These are phyloP conservation scores for Sutorius australiensis DNA, from an alignment of 768 basidiomycete species.

Conservation along the genomic window DNA sequence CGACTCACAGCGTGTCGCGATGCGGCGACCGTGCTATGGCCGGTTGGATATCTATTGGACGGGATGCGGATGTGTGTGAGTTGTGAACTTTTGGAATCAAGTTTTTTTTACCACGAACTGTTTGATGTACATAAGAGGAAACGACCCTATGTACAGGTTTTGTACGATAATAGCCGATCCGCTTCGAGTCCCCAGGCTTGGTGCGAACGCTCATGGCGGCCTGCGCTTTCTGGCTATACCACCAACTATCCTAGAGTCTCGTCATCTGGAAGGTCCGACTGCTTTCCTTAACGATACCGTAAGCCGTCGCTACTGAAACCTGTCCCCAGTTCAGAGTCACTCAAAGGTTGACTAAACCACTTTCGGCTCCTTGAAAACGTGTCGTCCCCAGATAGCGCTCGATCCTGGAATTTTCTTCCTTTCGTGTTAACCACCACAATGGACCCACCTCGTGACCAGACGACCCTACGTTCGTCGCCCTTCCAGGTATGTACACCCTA, in stretches of 20 bases:
- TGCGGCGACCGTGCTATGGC: no score
- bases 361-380: constrained; percentile 30
- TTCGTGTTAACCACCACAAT: constrained; percentile 22
- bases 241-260: not conserved
- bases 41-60: not conserved
- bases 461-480: constrained; percentile 19
- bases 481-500: constrained; percentile 26
- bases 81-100: not conserved
- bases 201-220: constrained; percentile 9
- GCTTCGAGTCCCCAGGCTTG: constrained; percentile 9
- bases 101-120: not conserved
- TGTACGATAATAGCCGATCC: constrained; percentile 5
- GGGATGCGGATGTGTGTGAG: not conserved
- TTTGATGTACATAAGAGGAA: constrained; percentile 12
- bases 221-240: not conserved
- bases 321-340: not conserved
- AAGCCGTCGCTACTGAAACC: not conserved
- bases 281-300: not conserved
- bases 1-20: not conserved
- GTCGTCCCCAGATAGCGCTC: constrained; percentile 22
- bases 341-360: constrained; percentile 21
- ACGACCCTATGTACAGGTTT: constrained; percentile 23
- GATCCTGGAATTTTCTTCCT: constrained; percentile 1
- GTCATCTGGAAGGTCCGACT: not conserved
- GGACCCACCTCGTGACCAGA: constrained; percentile 26